Base-by-base conservation (phyloP, 2,329 filamentous ascomycete genomes). In the Trichoderma gracile region DNA sequence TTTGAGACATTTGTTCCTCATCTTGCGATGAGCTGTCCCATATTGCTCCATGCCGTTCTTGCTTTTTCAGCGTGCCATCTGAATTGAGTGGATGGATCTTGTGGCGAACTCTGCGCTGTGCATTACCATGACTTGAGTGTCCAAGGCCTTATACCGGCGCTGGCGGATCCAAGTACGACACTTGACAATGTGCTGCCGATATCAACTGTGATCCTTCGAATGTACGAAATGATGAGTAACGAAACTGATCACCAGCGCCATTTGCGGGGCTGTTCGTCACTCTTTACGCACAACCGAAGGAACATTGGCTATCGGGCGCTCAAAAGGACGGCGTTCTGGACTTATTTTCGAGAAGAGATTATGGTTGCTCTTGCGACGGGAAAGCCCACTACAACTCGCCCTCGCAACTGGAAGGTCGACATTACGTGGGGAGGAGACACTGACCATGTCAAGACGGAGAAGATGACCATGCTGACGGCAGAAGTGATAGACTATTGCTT, bases 181-280 rank as follows among this genome's bases (percentile, higher is more conserved):
- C 53, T 56, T n/a, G 53, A 56, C 17, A 56, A 56, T 5, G 53
- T 43, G 12, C 9, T 56, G 17, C 53, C 53, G 10, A 56, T 56
- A 56, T 56, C 53, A 5, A 56, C 53, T 6, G 53, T 56, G 1
- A 27, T 56, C 15, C 53, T 56, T 21, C 40, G 53, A 27, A 56
- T 56, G 53, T 56, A 56, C 23, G 53, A 56, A 23, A 56, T 56
- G 53, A 56, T 56, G 53, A 56, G 40, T 38, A 27, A 56, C 43
- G 53, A 56, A 45, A 56, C 53, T 17, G 53, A 56, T 56, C 38
- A 56, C 19, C 53, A 57, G 25, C 25, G 54, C 10, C 40, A 57
- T 10, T 25, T 57, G 17, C 42, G 42, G 17, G 54, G 42, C 12
- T 57, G 40, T 15, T 46, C 40, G 3, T 57, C 42, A 2, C 19